A percentile compares a stretch with the other conserved stretches of the same genome.
phyloP scores from a whole-genome alignment of 345 rosid species.

The Euphorbia lathyris region DNA sequence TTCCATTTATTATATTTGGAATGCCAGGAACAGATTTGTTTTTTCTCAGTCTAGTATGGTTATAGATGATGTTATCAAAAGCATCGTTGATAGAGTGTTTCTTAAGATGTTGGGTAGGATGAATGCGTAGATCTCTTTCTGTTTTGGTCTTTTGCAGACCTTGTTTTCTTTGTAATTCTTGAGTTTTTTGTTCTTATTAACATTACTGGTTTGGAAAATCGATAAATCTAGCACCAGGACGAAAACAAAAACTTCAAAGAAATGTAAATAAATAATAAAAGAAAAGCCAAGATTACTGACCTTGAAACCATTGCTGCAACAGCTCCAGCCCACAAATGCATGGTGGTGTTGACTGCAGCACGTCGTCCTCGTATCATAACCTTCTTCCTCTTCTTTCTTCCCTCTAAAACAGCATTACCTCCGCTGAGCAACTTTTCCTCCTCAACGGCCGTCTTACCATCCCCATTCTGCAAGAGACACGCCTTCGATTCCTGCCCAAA shows the following conservation, averaged over 20 bases:
- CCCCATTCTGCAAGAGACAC: slow-evolving; percentile 29
- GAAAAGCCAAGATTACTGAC: slow-evolving; percentile 24
- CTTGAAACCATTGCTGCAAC: slow-evolving; percentile 80
- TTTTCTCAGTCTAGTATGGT: too few relatives aligned
- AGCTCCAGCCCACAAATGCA: slow-evolving; percentile 82
- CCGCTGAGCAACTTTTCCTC: slow-evolving; percentile 10
- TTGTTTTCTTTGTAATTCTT: too few relatives aligned
- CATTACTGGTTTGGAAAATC: too few relatives aligned
- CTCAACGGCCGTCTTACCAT: slow-evolving; percentile 6
- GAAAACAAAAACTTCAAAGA: neutral
- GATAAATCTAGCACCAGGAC: too few relatives aligned
- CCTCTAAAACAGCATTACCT: slow-evolving; percentile 5
- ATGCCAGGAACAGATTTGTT: too few relatives aligned
- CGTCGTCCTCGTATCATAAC: slow-evolving; percentile 27
- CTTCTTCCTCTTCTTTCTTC: slow-evolving; percentile 28
- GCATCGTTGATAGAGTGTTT: too few relatives aligned
- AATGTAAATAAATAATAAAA: neutral
- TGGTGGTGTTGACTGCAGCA: slow-evolving; percentile 43
- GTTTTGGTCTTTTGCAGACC: too few relatives aligned
- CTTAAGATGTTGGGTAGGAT: too few relatives aligned
- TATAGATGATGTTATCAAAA: too few relatives aligned
- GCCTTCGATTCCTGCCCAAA: slow-evolving; percentile 25
- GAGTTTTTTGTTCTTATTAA: too few relatives aligned
- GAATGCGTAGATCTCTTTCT: too few relatives aligned
- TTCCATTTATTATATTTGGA: too few relatives aligned